These are phyloP conservation scores for Setaria viridis DNA, from an alignment of 202 grass and related monocot genomes.

Conservation along the genomic window DNA sequence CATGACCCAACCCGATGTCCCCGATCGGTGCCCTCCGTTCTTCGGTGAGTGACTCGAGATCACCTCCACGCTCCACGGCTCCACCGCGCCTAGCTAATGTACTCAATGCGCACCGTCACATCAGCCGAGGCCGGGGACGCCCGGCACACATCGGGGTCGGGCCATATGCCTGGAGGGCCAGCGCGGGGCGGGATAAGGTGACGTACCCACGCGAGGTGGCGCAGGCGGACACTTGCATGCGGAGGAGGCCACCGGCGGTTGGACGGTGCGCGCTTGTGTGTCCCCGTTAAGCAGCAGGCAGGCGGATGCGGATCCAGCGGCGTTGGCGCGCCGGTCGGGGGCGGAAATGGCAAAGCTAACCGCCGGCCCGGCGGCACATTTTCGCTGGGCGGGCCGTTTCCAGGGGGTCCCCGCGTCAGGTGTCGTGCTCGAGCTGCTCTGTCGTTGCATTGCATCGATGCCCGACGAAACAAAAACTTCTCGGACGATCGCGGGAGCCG, in stretches of 20 bases:
- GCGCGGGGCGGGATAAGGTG: background rate
- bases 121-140: too few species aligned
- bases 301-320: background rate
- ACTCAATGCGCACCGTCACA: background rate
- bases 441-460: background rate
- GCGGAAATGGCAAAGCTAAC: conserved; percentile 43
- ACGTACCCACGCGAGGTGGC: background rate
- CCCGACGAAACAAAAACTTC: background rate
- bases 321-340: conserved; percentile 26
- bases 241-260: background rate
- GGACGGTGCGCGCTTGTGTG: background rate
- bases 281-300: conserved; percentile 4
- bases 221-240: background rate
- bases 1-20: background rate
- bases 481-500: background rate
- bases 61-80: background rate
- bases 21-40: background rate
- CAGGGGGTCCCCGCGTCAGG: background rate
- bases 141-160: background rate
- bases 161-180: background rate
- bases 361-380: background rate
- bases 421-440: background rate
- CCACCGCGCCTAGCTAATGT: too few species aligned
- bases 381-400: background rate
- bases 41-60: too few species aligned